These are phyloP conservation scores for Piper betle DNA, from an alignment of 164 flowering plant genomes.

Conservation along the genomic window DNA sequence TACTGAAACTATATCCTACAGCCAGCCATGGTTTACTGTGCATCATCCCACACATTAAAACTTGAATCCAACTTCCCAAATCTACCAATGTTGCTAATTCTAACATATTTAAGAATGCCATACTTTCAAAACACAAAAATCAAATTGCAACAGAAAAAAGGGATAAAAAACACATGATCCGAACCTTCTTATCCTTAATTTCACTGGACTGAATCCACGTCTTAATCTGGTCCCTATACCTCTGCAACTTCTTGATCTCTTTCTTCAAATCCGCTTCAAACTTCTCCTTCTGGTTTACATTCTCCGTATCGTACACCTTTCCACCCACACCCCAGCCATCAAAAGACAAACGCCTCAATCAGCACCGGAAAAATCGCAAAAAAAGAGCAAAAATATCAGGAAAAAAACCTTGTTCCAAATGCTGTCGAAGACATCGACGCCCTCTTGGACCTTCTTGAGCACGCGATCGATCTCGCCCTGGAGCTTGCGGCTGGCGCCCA, in stretches of 20 bases:
- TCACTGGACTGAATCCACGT: constrained; percentile 99
- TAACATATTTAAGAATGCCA: no score
- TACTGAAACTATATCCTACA: no score
- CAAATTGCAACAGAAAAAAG: neutral
- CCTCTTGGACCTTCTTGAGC: constrained; percentile 94
- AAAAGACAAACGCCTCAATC: neutral
- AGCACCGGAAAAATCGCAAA: no score
- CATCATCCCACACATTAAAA: no score
- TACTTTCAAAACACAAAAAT: no score
- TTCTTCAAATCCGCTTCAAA: constrained; percentile 98
- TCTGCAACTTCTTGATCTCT: constrained; percentile 95
- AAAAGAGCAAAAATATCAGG: no score
- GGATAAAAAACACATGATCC: neutral
- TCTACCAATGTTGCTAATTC: no score
- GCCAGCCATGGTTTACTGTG: no score
- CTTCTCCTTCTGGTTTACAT: constrained; percentile 98
- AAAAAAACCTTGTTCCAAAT: constrained; percentile 88
- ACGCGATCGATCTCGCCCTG: constrained; percentile 99
- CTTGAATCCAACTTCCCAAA: no score
- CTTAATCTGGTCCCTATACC: constrained; percentile 97
- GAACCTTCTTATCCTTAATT: constrained; percentile 93
- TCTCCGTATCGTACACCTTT: constrained; percentile 94
- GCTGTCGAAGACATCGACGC: constrained; percentile 93
- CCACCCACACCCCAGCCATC: constrained; percentile 1
- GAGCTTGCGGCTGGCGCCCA: constrained; percentile 98